Conservation (phyloP, 208 protist genomes). For the Acanthamoeba royreba region DNA sequence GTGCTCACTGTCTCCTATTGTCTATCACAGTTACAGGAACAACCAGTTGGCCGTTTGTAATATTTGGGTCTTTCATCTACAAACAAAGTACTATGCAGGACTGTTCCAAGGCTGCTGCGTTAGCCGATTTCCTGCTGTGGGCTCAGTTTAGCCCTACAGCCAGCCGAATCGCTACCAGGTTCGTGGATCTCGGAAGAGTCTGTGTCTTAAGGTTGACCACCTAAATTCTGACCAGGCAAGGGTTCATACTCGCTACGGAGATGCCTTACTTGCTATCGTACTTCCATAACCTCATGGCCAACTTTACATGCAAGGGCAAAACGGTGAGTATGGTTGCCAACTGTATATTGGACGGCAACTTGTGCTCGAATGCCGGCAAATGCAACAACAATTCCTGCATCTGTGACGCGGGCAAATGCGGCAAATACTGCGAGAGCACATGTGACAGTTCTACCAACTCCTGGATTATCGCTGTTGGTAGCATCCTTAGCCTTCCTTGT, state of each 20-base stretch:
- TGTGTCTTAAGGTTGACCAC: neutral
- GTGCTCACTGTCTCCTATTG: neutral
- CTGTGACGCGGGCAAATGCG: neutral
- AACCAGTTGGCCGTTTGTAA: neutral
- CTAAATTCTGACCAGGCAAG: neutral
- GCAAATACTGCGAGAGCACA: neutral
- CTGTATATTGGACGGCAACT: neutral
- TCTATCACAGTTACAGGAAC: neutral
- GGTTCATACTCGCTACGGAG: neutral
- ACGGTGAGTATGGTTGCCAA: neutral
- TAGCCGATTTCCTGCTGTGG: neutral
- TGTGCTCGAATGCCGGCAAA: neutral
- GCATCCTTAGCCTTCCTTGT: neutral
- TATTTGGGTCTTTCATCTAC: constrained; percentile 1
- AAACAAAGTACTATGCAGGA: neutral
- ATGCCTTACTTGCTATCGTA: neutral
- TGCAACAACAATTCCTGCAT: neutral
- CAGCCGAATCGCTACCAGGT: neutral
- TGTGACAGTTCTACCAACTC: neutral
- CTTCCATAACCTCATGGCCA: neutral
- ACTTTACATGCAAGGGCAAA: neutral
- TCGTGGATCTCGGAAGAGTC: neutral
- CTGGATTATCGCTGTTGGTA: neutral
- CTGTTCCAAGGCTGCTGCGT: neutral
- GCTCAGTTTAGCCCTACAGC: neutral